Evolutionary conservation across 257 asterid genomes (phyloP).

Genomic region (Henckelia pumila): DNA sequence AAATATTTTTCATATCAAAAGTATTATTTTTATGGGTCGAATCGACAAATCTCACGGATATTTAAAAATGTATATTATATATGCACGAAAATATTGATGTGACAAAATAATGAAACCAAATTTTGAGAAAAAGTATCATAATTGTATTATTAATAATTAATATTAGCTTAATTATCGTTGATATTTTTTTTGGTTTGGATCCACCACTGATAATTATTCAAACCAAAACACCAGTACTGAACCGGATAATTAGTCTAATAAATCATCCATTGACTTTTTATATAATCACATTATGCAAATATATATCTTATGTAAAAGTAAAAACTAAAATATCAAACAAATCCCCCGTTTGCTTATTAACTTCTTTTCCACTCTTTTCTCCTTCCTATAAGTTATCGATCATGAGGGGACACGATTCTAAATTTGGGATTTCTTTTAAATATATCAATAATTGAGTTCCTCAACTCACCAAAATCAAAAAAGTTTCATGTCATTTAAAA

Average conservation of each 20-base stretch:
- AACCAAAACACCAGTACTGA: neutral
- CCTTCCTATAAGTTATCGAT: neutral
- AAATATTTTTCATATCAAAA: too few species aligned
- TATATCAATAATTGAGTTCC: neutral
- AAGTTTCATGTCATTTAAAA: neutral
- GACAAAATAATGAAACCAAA: too few species aligned
- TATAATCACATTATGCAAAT: too few species aligned
- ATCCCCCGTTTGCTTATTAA: neutral
- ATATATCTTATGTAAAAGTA: neutral
- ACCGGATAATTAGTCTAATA: neutral
- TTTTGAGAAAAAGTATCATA: too few species aligned
- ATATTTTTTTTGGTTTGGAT: too few species aligned
- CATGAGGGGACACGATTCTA: constrained; percentile 10
- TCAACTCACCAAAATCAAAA: neutral
- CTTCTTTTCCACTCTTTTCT: neutral
- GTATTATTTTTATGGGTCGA: too few species aligned
- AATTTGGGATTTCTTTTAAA: constrained; percentile 8
- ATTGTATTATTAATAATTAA: too few species aligned
- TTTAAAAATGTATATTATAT: too few species aligned
- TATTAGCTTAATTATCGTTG: too few species aligned
- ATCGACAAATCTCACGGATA: too few species aligned
- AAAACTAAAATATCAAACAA: neutral
- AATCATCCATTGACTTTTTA: neutral
- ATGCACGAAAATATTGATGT: too few species aligned
- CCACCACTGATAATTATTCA: too few species aligned